Percentiles rank a stretch among this genome's conserved stretches.
Conservation (phyloP, 2,329 filamentous ascomycete species). For the Whalleya microplaca region DNA sequence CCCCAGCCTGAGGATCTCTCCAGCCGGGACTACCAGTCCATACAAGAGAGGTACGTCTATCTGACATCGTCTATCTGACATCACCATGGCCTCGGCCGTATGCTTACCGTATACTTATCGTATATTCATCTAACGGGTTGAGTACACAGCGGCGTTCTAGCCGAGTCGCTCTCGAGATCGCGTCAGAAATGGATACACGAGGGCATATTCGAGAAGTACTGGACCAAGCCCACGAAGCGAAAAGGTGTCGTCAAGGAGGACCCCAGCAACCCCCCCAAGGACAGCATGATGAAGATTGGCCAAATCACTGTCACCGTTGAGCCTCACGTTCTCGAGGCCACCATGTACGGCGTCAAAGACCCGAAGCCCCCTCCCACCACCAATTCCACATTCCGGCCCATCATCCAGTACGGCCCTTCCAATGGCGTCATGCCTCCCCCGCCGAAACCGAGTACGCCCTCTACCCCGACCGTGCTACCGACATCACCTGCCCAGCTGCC, state of each 20-base stretch:
- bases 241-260: conserved; percentile 68
- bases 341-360: conserved; percentile 73
- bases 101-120: no score
- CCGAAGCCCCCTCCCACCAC: conserved; percentile 52
- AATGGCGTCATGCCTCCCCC: conserved; percentile 64
- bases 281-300: conserved; percentile 74
- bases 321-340: conserved; percentile 78
- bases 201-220: conserved; percentile 77
- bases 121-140: conserved; percentile 27
- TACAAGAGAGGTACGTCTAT: conserved; percentile 67
- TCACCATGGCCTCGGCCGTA: not conserved
- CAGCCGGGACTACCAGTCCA: conserved; percentile 69
- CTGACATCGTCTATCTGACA: not conserved
- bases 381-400: conserved; percentile 51
- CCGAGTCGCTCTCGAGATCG: conserved; percentile 74
- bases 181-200: conserved; percentile 73
- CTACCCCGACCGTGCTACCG: conserved; percentile 26
- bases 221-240: conserved; percentile 72
- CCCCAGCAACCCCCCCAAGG: conserved; percentile 68
- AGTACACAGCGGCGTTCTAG: conserved; percentile 67
- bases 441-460: conserved; percentile 40
- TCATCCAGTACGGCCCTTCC: conserved; percentile 68
- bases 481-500: conserved; percentile 14
- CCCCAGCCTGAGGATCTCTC: conserved; percentile 68
- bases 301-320: conserved; percentile 76